phyloP scores from a whole-genome alignment of 768 basidiomycete genomes.

The Mycena filopes region DNA sequence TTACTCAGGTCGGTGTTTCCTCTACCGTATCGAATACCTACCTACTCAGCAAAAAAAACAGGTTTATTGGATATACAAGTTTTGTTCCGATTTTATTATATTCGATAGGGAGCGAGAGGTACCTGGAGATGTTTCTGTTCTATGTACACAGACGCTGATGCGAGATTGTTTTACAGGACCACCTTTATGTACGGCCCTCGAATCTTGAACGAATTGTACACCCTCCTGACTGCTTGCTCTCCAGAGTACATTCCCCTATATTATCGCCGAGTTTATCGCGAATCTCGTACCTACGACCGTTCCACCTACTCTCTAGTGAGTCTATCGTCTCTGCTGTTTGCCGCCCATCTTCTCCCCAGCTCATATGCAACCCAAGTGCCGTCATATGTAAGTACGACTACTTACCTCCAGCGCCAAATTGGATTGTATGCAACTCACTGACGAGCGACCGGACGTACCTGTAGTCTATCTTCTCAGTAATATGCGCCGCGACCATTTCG shows the following conservation, averaged over 20 bases:
- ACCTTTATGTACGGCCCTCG: slow-evolving; percentile 20
- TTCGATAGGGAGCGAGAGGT: slow-evolving; percentile 60
- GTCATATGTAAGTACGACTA: slow-evolving; percentile 24
- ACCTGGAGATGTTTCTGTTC: background rate
- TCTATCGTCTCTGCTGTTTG: too few species aligned
- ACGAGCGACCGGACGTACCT: too few species aligned
- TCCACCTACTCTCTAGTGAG: slow-evolving; percentile 37
- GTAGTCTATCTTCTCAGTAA: slow-evolving; percentile 32
- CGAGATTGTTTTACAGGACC: slow-evolving; percentile 19
- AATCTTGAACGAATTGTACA: background rate
- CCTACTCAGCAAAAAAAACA: background rate
- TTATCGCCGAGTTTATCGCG: slow-evolving; percentile 49
- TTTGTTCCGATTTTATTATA: slow-evolving; percentile 38
- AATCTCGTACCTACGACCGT: slow-evolving; percentile 51
- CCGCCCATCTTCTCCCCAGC: background rate
- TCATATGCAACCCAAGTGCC: slow-evolving; percentile 12
- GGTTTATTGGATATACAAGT: slow-evolving; percentile 35
- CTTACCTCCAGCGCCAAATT: too few species aligned
- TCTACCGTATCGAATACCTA: background rate
- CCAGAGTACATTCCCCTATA: slow-evolving; percentile 47
- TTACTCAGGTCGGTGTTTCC: slow-evolving; percentile 43
- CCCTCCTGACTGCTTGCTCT: background rate
- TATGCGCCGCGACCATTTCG: slow-evolving; percentile 46
- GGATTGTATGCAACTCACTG: background rate
- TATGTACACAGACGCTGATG: background rate